Evolutionary conservation across 2,329 filamentous ascomycete genomes (phyloP), one percentile per base, ranked within the genome.

Genomic region (Scedosporium minutisporum): DNA sequence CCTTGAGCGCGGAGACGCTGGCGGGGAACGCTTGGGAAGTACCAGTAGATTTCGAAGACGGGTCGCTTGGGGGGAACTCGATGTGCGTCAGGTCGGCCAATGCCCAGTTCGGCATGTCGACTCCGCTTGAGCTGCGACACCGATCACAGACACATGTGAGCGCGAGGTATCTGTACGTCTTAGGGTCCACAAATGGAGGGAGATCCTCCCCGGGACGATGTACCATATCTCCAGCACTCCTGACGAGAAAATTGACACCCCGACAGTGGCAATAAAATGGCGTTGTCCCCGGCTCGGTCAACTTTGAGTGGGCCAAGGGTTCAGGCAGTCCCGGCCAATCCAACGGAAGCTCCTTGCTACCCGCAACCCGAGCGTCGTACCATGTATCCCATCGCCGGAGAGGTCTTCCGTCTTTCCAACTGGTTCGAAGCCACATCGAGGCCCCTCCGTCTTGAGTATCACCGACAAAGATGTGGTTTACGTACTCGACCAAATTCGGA

Each of bases 371-470:
- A 53, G 66, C 73, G 2, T 64, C 42, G 0, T 65, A 59, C 0
- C 64, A 58, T 1, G 58, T 51, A 10, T 25, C 64, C 75, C 73
- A 77, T 0, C 69, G 63, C 5, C 65, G 66, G 0, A 69, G 60
- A 2, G 41, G 63, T 9, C 29, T 58, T 0, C 71, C 73, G 57
- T 73, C 69, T 0, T 65, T 61, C 48, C 77, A 76, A 0, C 69
- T 60, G 5, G 70, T 65, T 27, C 71, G 71, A 4, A 82, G 66
- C 80, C 80, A 84, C 1, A 73, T 67, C 2, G 75, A 75, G 1
- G 80, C 74, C 0, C 83, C 82, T 2, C 82, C 82, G 66, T 85
- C 82, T 1, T 73, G 29, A 0, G 82, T 84, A 63, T 84, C 80
- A 1, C 70, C 74, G 0, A 83, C 71, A 63, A 76, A 82, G 3